phyloP scores from a whole-genome alignment of 805 yeast species.

The Jamesozyma lodderae region DNA sequence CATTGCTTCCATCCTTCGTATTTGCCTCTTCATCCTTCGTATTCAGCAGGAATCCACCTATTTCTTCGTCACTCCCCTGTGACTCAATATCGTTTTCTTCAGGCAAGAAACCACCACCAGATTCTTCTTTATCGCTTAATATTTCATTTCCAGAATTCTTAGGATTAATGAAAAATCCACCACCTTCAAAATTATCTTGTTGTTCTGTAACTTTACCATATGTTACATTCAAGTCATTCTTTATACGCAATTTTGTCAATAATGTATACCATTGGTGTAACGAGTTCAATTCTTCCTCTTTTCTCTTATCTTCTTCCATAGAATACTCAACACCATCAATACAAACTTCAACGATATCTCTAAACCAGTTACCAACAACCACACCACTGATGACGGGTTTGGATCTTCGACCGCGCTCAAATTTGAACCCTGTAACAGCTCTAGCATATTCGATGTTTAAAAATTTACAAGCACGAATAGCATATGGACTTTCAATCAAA shows the following conservation, averaged over 20 bases:
- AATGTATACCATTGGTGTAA: constrained; percentile 31
- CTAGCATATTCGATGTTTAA: constrained; percentile 72
- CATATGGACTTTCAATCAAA: constrained; percentile 45
- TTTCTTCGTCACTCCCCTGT: constrained; percentile 3
- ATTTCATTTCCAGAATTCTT: background rate
- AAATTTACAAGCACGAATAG: constrained; percentile 62
- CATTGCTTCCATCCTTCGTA: background rate
- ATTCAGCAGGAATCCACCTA: background rate
- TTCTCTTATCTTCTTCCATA: constrained; percentile 32
- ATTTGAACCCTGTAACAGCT: constrained; percentile 84
- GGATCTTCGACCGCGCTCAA: constrained; percentile 39
- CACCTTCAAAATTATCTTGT: constrained; percentile 8
- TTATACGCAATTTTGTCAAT: constrained; percentile 28
- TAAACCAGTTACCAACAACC: constrained; percentile 53
- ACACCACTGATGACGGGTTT: constrained; percentile 68
- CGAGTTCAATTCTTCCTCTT: constrained; percentile 40
- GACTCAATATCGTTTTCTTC: background rate
- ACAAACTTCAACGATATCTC: constrained; percentile 27
- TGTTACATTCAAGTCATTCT: constrained; percentile 34
- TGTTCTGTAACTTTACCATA: constrained; percentile 34
- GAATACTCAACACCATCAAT: constrained; percentile 24
- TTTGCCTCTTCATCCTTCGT: background rate
- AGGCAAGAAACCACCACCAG: constrained; percentile 12
- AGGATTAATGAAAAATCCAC: constrained; percentile 8
- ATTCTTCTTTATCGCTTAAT: background rate